These are phyloP conservation scores for Pythium plurisporium DNA, from an alignment of 352 stramenopile genomes.

Conservation along the genomic window DNA sequence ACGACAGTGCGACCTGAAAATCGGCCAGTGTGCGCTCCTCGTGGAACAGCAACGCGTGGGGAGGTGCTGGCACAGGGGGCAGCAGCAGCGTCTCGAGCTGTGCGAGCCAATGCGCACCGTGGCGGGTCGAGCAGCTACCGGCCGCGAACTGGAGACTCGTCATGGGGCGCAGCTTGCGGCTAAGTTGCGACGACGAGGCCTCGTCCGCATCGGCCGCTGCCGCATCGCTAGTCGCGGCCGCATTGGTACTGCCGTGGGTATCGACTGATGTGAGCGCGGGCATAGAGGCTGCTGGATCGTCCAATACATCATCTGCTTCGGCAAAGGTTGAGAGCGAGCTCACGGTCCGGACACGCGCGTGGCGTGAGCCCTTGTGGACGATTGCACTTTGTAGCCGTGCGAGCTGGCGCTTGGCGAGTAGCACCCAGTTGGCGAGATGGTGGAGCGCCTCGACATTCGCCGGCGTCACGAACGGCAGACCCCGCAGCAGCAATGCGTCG, in stretches of 20 bases:
- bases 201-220: conserved; percentile 22
- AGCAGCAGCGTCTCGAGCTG: conserved; percentile 69
- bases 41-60: conserved; percentile 80
- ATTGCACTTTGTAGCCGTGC: conserved; percentile 44
- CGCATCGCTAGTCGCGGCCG: conserved; percentile 10
- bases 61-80: conserved; percentile 9
- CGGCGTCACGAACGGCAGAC: conserved; percentile 30
- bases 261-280: neutral
- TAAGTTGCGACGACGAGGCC: conserved; percentile 40
- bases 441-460: conserved; percentile 74
- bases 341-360: conserved; percentile 29
- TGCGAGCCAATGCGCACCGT: conserved; percentile 59
- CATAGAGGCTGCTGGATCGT: neutral
- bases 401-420: conserved; percentile 71
- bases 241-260: conserved; percentile 15
- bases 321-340: conserved; percentile 46
- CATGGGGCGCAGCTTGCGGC: conserved; percentile 73
- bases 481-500: conserved; percentile 16
- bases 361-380: conserved; percentile 24
- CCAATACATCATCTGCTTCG: conserved; percentile 21
- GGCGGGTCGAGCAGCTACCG: conserved; percentile 42
- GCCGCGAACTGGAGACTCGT: conserved; percentile 77
- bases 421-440: conserved; percentile 76
- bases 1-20: conserved; percentile 63
- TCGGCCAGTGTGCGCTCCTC: conserved; percentile 66